These are phyloP conservation scores for Setomelanomma holmii DNA, from an alignment of 2,329 filamentous ascomycete species.

Conservation along the genomic window DNA sequence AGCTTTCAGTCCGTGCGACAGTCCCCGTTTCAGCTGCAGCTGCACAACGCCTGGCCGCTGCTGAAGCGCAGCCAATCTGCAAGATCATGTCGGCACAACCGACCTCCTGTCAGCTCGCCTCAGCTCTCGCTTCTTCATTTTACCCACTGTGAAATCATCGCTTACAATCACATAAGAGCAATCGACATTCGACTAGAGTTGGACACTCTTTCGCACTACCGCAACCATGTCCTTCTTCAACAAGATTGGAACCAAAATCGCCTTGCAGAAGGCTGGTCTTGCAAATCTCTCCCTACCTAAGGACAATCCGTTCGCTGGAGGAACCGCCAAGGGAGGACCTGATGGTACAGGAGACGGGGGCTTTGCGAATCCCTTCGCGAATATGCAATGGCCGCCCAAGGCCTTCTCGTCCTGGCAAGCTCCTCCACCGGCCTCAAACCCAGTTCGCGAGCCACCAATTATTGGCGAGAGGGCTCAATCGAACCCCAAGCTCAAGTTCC, in stretches of 20 bases:
- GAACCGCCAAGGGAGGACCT: conserved; percentile 38
- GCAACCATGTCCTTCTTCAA: conserved; percentile 4
- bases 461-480: conserved; percentile 37
- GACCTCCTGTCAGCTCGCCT: conserved; percentile 8
- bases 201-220: neutral
- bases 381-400: conserved; percentile 45
- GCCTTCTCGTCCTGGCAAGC: conserved; percentile 44
- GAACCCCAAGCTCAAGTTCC: conserved; percentile 40
- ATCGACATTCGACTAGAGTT: neutral
- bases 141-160: neutral
- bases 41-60: conserved; percentile 25
- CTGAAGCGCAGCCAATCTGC: conserved; percentile 20
- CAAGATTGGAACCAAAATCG: conserved; percentile 54
- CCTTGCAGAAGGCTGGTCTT: conserved; percentile 64
- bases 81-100: conserved; percentile 19
- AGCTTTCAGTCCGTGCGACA: conserved; percentile 35
- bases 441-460: conserved; percentile 34
- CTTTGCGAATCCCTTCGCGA: conserved; percentile 45
- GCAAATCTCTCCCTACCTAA: conserved; percentile 57
- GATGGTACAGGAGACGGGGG: conserved; percentile 25
- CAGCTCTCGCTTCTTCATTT: neutral
- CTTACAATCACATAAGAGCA: neutral
- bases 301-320: conserved; percentile 26
- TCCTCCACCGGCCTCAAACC: conserved; percentile 34
- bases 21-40: conserved; percentile 34